Evolutionary conservation across 371 early-diverging fungal species (phyloP).

Genomic region (Nematocida sp.): DNA sequence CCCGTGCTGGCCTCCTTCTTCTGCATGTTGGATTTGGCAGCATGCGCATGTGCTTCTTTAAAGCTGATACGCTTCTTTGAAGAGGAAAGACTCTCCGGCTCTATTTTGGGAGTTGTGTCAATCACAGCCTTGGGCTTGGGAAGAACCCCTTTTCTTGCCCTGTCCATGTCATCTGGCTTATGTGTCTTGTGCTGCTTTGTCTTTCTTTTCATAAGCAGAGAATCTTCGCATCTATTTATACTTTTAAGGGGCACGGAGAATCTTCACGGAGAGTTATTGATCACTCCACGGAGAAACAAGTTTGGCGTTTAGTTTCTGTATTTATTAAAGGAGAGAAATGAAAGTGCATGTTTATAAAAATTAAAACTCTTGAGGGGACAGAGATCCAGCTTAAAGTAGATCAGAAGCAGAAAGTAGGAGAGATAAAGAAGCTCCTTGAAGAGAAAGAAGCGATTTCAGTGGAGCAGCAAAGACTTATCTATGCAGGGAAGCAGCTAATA

Average conservation of each 20-base stretch:
- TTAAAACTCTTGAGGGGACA: constrained; percentile 71
- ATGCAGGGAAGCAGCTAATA: constrained; percentile 53
- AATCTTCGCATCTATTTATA: background rate
- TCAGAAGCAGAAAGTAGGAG: constrained; percentile 29
- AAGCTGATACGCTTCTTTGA: background rate
- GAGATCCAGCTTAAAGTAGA: constrained; percentile 50
- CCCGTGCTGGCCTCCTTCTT: background rate
- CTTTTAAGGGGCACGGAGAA: constrained; percentile 6
- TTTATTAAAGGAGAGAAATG: background rate
- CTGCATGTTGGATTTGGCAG: background rate
- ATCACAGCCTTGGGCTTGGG: too few relatives aligned
- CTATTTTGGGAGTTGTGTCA: too few relatives aligned
- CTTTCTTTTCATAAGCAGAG: constrained; percentile 2
- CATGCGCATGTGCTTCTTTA: too few relatives aligned
- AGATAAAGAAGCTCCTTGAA: constrained; percentile 40
- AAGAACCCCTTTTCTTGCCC: constrained; percentile 9
- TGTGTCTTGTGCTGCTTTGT: background rate
- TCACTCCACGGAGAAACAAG: background rate
- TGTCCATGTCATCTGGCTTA: background rate
- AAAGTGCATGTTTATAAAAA: constrained; percentile 76
- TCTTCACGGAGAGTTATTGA: background rate
- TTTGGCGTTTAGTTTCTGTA: too few relatives aligned
- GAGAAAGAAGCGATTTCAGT: constrained; percentile 52
- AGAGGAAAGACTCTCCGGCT: background rate
- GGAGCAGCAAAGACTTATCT: constrained; percentile 53